These are phyloP conservation scores for Tillandsia fasciculata DNA, from an alignment of 176 grass and related monocot genomes.

Conservation along the genomic window DNA sequence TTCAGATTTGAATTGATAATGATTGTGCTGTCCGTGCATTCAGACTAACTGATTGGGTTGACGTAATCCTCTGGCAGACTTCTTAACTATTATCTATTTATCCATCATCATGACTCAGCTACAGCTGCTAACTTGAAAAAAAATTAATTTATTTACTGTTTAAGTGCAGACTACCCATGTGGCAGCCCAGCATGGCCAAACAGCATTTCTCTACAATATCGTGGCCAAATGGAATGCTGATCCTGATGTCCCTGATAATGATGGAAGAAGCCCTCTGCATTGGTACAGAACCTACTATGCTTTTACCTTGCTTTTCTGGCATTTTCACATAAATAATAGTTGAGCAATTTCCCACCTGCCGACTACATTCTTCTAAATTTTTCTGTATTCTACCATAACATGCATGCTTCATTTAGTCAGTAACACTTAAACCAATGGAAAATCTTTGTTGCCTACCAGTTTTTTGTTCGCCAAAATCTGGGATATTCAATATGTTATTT, in stretches of 20 bases:
- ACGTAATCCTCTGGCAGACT: neutral
- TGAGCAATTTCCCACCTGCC: too few relatives aligned
- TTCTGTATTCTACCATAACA: too few relatives aligned
- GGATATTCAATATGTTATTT: neutral
- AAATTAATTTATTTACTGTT: neutral
- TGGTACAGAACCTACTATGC: slow-evolving; percentile 45
- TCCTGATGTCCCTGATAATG: slow-evolving; percentile 92
- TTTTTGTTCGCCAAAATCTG: neutral
- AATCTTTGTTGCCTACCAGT: neutral
- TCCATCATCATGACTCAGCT: neutral
- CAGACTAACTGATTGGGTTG: too few relatives aligned
- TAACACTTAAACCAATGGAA: too few relatives aligned
- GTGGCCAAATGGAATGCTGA: slow-evolving; percentile 95
- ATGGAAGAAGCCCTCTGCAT: slow-evolving; percentile 94
- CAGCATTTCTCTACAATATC: slow-evolving; percentile 71
- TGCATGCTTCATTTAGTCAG: too few relatives aligned
- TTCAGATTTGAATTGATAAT: neutral
- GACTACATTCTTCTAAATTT: too few relatives aligned
- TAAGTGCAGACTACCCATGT: slow-evolving; percentile 74
- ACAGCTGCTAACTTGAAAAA: neutral
- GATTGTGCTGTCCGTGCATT: too few relatives aligned
- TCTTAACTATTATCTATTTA: neutral
- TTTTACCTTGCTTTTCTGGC: neutral
- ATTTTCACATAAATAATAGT: too few relatives aligned
- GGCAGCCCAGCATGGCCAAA: slow-evolving; percentile 94